Percentiles rank a stretch among this genome's conserved stretches.
These are phyloP conservation scores for Chrysoporthe puriensis DNA, from an alignment of 2,329 filamentous ascomycete genomes.

Conservation along the genomic window DNA sequence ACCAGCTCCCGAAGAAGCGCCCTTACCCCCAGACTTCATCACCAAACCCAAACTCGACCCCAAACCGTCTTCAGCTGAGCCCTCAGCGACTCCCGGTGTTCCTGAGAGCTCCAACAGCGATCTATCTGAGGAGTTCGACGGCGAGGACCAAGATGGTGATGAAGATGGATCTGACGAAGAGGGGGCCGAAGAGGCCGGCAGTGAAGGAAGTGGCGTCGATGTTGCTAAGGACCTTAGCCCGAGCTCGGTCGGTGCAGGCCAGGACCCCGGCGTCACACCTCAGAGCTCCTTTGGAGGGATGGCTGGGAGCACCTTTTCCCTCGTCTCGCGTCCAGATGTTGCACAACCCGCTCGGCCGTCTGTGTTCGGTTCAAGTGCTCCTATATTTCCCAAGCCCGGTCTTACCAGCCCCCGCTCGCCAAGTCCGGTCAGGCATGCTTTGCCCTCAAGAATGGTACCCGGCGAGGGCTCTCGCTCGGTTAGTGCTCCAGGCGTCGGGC, in stretches of 20 bases:
- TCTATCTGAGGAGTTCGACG: slow-evolving; percentile 34
- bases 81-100: slow-evolving; percentile 38
- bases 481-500: slow-evolving; percentile 57
- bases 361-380: slow-evolving; percentile 60
- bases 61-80: slow-evolving; percentile 32
- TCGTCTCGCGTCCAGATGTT: slow-evolving; percentile 50
- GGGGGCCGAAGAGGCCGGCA: slow-evolving; percentile 51
- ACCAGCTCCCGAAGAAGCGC: slow-evolving; percentile 31
- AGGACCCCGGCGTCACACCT: slow-evolving; percentile 57
- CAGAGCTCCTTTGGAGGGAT: slow-evolving; percentile 62
- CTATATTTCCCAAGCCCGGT: slow-evolving; percentile 58
- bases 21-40: slow-evolving; percentile 35
- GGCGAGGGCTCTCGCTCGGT: slow-evolving; percentile 60
- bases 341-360: slow-evolving; percentile 43
- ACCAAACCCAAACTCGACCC: slow-evolving; percentile 30
- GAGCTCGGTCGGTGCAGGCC: slow-evolving; percentile 46
- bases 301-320: slow-evolving; percentile 50
- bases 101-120: slow-evolving; percentile 42
- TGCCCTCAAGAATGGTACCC: slow-evolving; percentile 54
- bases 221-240: slow-evolving; percentile 67
- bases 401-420: slow-evolving; percentile 70
- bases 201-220: slow-evolving; percentile 66
- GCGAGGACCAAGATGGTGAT: slow-evolving; percentile 40
- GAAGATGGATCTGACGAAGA: slow-evolving; percentile 44
- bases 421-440: slow-evolving; percentile 67